phyloP scores from a whole-genome alignment of 1,284 basidiomycete species.

The Cystobasidium slooffiae region DNA sequence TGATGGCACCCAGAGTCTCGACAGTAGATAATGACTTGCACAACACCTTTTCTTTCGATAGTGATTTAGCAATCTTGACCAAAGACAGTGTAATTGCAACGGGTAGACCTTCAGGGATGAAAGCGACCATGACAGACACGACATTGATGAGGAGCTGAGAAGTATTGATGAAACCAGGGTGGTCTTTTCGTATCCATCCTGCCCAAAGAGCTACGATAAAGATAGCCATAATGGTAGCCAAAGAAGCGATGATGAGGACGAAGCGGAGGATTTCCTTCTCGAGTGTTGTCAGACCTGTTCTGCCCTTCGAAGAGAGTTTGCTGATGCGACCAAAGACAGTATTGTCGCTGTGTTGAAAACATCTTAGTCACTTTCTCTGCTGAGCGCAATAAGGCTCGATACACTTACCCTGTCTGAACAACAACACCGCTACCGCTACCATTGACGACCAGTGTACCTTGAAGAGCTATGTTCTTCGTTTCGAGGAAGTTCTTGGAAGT shows the following conservation, averaged over 20 bases:
- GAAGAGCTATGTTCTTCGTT: constrained; percentile 66
- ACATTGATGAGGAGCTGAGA: constrained; percentile 65
- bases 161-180: constrained; percentile 66
- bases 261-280: constrained; percentile 60
- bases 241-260: constrained; percentile 58
- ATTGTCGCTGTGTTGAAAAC: constrained; percentile 57
- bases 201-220: constrained; percentile 65
- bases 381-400: neutral
- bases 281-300: constrained; percentile 58
- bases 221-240: constrained; percentile 63
- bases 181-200: constrained; percentile 60
- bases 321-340: constrained; percentile 68
- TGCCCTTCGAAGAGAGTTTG: constrained; percentile 63
- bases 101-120: constrained; percentile 62
- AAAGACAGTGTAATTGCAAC: constrained; percentile 61
- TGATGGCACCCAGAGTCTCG: constrained; percentile 66
- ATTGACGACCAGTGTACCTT: constrained; percentile 67
- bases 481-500: constrained; percentile 67
- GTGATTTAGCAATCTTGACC: constrained; percentile 46
- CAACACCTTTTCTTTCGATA: constrained; percentile 65
- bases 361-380: constrained; percentile 48
- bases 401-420: constrained; percentile 33
- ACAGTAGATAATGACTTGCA: constrained; percentile 68
- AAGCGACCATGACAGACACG: constrained; percentile 67
- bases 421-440: constrained; percentile 64